Conservation (phyloP, 192 early-diverging fungal genomes). For the Phycomyces nitens region DNA sequence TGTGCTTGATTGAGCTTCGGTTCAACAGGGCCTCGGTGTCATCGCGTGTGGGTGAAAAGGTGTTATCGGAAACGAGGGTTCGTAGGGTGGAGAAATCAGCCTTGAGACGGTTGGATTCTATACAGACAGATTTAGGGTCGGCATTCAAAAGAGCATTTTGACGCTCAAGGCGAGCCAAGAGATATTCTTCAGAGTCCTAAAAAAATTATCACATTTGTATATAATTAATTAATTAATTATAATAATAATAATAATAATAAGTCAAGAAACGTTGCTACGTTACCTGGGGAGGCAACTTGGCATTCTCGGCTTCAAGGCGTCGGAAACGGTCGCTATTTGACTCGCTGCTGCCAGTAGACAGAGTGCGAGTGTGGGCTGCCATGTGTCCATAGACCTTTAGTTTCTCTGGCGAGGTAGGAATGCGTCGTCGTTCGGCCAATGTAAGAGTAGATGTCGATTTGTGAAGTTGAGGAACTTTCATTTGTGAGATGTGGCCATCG, state of each 20-base stretch:
- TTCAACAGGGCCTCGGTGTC: conserved; percentile 8
- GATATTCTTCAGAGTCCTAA: conserved; percentile 52
- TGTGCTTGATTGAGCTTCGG: conserved; percentile 3
- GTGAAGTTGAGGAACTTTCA: background rate
- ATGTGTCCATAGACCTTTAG: conserved; percentile 20
- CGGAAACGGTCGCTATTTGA: conserved; percentile 24
- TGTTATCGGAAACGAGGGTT: conserved; percentile 40
- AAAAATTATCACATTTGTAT: background rate
- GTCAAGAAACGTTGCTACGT: too few species aligned
- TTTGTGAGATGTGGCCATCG: background rate
- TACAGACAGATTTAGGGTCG: conserved; percentile 59
- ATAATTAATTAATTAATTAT: background rate
- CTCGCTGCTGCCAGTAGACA: background rate
- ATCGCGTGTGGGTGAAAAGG: conserved; percentile 12
- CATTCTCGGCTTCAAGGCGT: conserved; percentile 55
- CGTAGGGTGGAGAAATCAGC: conserved; percentile 53
- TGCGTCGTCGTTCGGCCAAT: conserved; percentile 32
- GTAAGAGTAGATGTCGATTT: conserved; percentile 17
- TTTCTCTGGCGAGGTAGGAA: conserved; percentile 35
- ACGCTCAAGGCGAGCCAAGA: conserved; percentile 55
- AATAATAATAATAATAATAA: background rate
- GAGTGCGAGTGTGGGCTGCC: background rate
- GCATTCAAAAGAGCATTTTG: conserved; percentile 57
- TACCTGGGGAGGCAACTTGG: conserved; percentile 55
- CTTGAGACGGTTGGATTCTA: conserved; percentile 55